Conservation (phyloP, 2,329 filamentous ascomycete genomes). For the Fusarium nanum region DNA sequence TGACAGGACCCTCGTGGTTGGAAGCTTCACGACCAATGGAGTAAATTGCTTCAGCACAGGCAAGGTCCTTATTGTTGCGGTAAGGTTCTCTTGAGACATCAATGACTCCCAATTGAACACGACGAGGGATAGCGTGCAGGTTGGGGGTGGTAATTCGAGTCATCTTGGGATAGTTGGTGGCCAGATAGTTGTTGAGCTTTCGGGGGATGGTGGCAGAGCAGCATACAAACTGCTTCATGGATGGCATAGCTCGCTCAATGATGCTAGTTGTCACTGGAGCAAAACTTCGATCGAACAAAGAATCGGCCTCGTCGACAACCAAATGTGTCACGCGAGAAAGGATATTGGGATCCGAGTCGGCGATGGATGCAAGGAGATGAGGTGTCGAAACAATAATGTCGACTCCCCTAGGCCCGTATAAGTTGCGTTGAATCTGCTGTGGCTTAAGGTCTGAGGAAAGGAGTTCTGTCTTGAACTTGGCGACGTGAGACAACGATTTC, state of each 20-base stretch:
- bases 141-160: slow-evolving; percentile 92
- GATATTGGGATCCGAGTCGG: slow-evolving; percentile 89
- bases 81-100: slow-evolving; percentile 95
- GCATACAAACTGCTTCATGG: slow-evolving; percentile 85
- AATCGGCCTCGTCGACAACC: slow-evolving; percentile 95
- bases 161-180: slow-evolving; percentile 83
- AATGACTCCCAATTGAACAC: slow-evolving; percentile 92
- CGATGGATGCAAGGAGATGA: slow-evolving; percentile 88
- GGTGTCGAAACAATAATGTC: slow-evolving; percentile 91
- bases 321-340: slow-evolving; percentile 91
- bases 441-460: slow-evolving; percentile 83
- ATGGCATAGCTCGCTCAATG: slow-evolving; percentile 83
- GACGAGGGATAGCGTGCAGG: slow-evolving; percentile 92
- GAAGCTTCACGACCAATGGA: slow-evolving; percentile 83
- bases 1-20: slow-evolving; percentile 66
- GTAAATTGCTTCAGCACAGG: slow-evolving; percentile 95
- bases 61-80: slow-evolving; percentile 89
- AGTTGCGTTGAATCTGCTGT: slow-evolving; percentile 82
- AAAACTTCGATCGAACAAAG: slow-evolving; percentile 93
- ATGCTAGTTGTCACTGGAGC: slow-evolving; percentile 83
- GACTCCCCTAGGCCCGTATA: slow-evolving; percentile 84
- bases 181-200: slow-evolving; percentile 87
- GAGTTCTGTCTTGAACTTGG: slow-evolving; percentile 87
- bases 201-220: slow-evolving; percentile 97
- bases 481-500: slow-evolving; percentile 83